Evolutionary conservation across 192 early-diverging fungal genomes (phyloP).

Genomic region (Glomus cerebriforme): DNA sequence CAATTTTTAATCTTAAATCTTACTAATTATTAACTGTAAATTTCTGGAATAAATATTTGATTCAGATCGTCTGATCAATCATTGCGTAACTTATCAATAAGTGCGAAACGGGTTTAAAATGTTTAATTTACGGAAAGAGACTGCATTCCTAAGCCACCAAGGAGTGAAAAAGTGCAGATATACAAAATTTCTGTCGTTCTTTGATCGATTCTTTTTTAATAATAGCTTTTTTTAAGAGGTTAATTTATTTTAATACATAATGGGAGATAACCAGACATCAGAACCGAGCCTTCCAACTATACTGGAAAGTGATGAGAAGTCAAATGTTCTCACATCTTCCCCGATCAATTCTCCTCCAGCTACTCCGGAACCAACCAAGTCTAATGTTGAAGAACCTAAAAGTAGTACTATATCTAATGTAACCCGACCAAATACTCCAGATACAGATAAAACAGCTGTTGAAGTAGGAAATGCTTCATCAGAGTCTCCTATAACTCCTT

Average conservation of each 20-base stretch:
- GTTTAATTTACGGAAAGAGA: no score
- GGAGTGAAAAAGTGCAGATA: no score
- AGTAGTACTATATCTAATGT: background rate
- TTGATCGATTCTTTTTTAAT: background rate
- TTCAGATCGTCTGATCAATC: no score
- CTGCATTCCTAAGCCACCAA: no score
- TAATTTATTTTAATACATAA: background rate
- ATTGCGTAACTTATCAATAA: no score
- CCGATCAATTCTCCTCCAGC: background rate
- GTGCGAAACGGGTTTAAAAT: no score
- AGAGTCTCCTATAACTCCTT: background rate
- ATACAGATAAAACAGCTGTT: conserved; percentile 1
- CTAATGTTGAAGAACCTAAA: background rate
- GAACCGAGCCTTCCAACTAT: background rate
- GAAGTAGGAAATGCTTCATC: background rate
- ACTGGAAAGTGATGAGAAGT: background rate
- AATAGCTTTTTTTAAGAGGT: background rate
- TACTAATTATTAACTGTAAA: no score
- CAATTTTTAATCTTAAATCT: no score
- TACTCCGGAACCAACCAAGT: background rate
- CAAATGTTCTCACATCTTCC: background rate
- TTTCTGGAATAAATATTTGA: no score
- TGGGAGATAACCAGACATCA: background rate
- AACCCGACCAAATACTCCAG: conserved; percentile 4
- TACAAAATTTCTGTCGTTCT: no score